Evolutionary conservation across 192 early-diverging fungal species (phyloP).

Genomic region (Linnemannia schmuckeri): DNA sequence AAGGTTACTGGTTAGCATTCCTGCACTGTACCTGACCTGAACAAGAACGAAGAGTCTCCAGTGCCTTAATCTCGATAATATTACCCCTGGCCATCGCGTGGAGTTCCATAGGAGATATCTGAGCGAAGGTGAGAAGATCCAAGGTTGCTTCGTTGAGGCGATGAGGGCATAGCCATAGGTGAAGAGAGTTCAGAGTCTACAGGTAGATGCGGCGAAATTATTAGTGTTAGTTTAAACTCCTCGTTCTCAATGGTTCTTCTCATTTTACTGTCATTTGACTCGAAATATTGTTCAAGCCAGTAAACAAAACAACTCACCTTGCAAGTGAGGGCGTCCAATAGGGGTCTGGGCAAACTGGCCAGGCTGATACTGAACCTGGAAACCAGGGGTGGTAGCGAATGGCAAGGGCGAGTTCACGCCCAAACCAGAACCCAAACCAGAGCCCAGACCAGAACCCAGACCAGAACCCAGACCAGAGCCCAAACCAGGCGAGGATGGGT

Average conservation of each 20-base stretch:
- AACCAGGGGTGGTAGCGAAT: constrained; percentile 40
- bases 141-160: constrained; percentile 40
- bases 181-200: constrained; percentile 38
- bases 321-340: constrained; percentile 17
- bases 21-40: too few species aligned
- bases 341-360: constrained; percentile 38
- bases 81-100: constrained; percentile 33
- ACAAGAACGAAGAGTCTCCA: too few species aligned
- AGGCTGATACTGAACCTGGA: constrained; percentile 38
- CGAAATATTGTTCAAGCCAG: background rate
- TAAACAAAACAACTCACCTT: constrained; percentile 1
- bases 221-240: background rate
- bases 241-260: background rate
- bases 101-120: constrained; percentile 39
- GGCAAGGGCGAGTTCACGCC: constrained; percentile 42
- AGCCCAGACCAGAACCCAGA: constrained; percentile 11
- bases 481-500: constrained; percentile 33
- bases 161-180: constrained; percentile 45
- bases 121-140: constrained; percentile 51
- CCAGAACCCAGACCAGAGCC: constrained; percentile 1
- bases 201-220: background rate
- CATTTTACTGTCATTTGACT: background rate
- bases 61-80: background rate
- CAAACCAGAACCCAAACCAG: constrained; percentile 8
- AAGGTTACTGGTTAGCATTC: background rate